Percentiles rank a stretch among this genome's conserved stretches.
Conservation (phyloP, 306 rosid genomes). For the Canavalia ensiformis region DNA sequence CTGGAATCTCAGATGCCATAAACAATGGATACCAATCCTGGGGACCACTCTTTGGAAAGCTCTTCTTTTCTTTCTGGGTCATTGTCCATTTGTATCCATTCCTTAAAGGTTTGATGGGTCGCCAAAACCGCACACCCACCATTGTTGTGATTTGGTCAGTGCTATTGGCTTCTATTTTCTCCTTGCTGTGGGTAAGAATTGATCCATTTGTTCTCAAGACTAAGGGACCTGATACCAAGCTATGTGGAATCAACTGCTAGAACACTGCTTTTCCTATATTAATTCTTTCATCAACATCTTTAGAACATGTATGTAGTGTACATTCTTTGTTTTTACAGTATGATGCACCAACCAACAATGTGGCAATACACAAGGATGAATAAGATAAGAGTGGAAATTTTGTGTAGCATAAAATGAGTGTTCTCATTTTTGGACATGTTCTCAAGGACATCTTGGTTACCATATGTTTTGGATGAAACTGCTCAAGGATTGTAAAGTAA, state of each 20-base stretch:
- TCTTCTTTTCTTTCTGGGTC: conserved; percentile 92
- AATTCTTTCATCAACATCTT: conserved; percentile 53
- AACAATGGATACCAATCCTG: conserved; percentile 87
- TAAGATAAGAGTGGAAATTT: conserved; percentile 63
- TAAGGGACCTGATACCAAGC: conserved; percentile 81
- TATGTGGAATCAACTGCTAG: conserved; percentile 88
- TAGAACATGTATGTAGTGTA: conserved; percentile 51
- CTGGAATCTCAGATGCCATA: conserved; percentile 92
- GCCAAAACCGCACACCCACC: conserved; percentile 92
- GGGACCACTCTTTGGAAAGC: conserved; percentile 94
- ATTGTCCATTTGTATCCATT: conserved; percentile 89
- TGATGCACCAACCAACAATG: conserved; percentile 46
- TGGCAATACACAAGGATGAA: conserved; percentile 54
- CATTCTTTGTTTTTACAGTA: conserved; percentile 52
- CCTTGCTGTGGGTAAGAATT: conserved; percentile 90
- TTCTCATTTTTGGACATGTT: conserved; percentile 65
- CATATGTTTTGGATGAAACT: conserved; percentile 43
- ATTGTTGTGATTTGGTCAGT: conserved; percentile 93
- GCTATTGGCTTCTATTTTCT: conserved; percentile 89
- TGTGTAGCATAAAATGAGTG: conserved; percentile 60
- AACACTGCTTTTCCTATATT: conserved; percentile 36
- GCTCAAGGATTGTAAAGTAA: conserved; percentile 35
- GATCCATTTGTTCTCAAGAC: conserved; percentile 85
- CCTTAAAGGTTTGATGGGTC: conserved; percentile 94
- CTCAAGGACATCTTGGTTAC: conserved; percentile 46